Evolutionary conservation across 768 basidiomycete genomes (phyloP), one percentile per base, ranked within the genome.

Genomic region (Cyclocybe aegerita): DNA sequence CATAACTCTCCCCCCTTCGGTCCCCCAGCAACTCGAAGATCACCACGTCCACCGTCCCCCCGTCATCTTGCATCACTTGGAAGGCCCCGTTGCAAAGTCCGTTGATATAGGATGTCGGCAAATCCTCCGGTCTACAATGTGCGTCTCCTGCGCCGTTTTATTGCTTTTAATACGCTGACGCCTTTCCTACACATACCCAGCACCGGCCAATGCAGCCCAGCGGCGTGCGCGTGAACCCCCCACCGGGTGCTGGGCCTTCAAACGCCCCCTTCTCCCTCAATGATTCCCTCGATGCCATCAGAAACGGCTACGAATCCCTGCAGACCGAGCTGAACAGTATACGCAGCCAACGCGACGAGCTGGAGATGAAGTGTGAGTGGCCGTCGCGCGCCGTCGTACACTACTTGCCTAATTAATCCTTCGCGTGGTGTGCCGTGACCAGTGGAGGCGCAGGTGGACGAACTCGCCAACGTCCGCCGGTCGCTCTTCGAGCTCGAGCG

Each of bases 401-500:
- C 36, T 36, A 43, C 41, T 35, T 49, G 38, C 46, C 36, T 43
- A 34, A 43, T n/a, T 41, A 49, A 23, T 33, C 23, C 23, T 23
- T 39, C 30, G n/a, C n/a, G n/a, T n/a, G n/a, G n/a, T n/a, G n/a
- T n/a, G n/a, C n/a, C 17, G 14, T 38, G 15, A 11, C 17, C 5
- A 47, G 87, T 88, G 35, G 77, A 79, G 5, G 72, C 75, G 38
- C 92, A 95, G 68, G 81, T 93, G 55, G 82, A 82, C 58, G 92
- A 94, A 64, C 71, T 93, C 49, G 86, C 83, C 52, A 79, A 85
- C 61, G 86, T 95, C 60, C 81, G 90, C 36, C 83, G 88, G 60
- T 78, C 85, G 4, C 74, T 93, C 33, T 90, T 88, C 62, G 90
- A 94, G 38, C 82, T 95, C 30, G 93, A 95, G 63, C 70, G 78